Percentiles rank a stretch among this genome's conserved stretches.
Evolutionary conservation across 2,329 filamentous ascomycete species (phyloP).

Genomic region (Kalaharituber pfeilii): DNA sequence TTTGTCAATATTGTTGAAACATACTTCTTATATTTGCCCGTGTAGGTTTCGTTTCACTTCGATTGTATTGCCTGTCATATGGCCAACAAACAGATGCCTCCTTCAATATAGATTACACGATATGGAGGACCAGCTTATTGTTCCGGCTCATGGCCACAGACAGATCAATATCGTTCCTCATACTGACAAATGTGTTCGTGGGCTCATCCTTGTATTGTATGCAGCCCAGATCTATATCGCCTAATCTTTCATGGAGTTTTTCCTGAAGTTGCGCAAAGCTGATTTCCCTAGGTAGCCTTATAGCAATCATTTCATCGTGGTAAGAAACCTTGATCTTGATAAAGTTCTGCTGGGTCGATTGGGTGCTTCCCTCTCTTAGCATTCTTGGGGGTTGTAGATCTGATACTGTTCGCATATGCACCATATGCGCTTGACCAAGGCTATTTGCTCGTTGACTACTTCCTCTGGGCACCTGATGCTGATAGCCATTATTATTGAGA

Average conservation of each 20-base stretch:
- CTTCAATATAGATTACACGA: conserved; percentile 24
- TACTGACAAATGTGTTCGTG: conserved; percentile 52
- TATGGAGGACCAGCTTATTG: conserved; percentile 68
- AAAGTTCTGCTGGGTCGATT: conserved; percentile 32
- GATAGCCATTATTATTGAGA: conserved; percentile 31
- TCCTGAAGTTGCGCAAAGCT: conserved; percentile 60
- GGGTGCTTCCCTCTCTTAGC: conserved; percentile 37
- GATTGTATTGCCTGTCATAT: background rate
- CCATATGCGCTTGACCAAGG: conserved; percentile 32
- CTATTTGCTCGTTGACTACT: conserved; percentile 21
- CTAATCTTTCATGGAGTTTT: conserved; percentile 69
- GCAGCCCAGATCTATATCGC: conserved; percentile 49
- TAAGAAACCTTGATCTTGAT: conserved; percentile 95
- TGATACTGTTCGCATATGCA: conserved; percentile 24
- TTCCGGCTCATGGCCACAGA: conserved; percentile 66
- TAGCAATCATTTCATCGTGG: conserved; percentile 77
- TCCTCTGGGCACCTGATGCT: conserved; percentile 26
- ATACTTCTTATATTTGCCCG: background rate
- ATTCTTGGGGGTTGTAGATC: conserved; percentile 28
- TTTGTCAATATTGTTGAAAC: background rate
- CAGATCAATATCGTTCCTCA: conserved; percentile 66
- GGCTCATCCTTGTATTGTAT: conserved; percentile 74
- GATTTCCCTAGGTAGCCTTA: conserved; percentile 70
- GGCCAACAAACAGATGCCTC: background rate
- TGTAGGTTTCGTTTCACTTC: background rate